Base-by-base conservation (phyloP, 1,284 basidiomycete genomes). In the Apiotrichum siamense region DNA sequence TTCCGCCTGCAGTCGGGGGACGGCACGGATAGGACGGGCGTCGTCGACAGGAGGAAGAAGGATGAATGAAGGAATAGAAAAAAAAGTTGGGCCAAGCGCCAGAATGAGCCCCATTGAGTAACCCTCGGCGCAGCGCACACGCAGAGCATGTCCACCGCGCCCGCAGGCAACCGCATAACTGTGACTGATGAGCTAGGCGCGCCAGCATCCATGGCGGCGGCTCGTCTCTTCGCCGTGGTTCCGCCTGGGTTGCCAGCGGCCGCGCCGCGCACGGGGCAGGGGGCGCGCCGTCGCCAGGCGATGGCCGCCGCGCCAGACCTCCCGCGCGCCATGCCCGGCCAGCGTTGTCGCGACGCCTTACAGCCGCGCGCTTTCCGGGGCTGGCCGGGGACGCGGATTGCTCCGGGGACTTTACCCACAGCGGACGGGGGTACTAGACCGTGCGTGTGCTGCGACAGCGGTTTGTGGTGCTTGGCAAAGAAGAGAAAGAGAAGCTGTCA, bases 401-500 rank as follows among this genome's bases (percentile, higher is more conserved):
- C 69, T 72, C 69, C 69, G 69, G 69, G 67, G 69, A 72, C 69
- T 72, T 72, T 72, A 62, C 60, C 69, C 69, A 70, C 69, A 72
- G 69, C 64, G 38, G 58, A 65, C 47, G 33, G 42, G 25, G 50
- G 61, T 46, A 53, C 44, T 31, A 18, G 18, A 10, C 39, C 40
- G 66, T 69, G 24, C 57, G 67, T 65, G 57, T 63, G 61, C 67
- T 71, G 69, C 69, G 69, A 69, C 49, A 62, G 63, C 67, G 69
- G 69, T 72, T 72, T 65, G 67, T 71, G 67, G 57, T 53, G 51
- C 50, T 55, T 55, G 54, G 47, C 44, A 33, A 49, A 23, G 27
- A 50, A 33, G 35, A 53, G 36, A 45, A 26, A 17, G 23, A 10
- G 9, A n/a, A n/a, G n/a, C n/a, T n/a, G n/a, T n/a, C n/a, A 29